Evolutionary conservation across 495 filamentous ascomycete species (phyloP).

Genomic region (Xylaria intraflava): DNA sequence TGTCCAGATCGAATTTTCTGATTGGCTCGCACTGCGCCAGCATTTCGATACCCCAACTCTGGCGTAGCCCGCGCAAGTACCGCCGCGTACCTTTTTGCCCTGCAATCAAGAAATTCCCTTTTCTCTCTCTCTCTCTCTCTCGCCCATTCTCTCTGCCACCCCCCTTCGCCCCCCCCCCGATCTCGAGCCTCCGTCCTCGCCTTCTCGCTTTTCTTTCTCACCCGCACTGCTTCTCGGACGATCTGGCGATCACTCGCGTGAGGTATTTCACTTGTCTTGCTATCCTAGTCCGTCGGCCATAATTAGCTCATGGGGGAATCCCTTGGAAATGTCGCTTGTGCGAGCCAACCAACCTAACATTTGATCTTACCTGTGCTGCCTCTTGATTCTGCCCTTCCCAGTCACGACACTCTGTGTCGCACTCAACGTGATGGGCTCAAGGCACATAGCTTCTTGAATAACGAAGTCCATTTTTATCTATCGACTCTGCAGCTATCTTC

Average conservation of each 20-base stretch:
- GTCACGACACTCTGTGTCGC: conserved; percentile 24
- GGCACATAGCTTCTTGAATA: conserved; percentile 27
- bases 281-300: conserved; percentile 11
- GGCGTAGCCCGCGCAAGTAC: conserved; percentile 24
- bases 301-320: background rate
- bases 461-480: conserved; percentile 16
- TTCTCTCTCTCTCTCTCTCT: conserved; percentile 19
- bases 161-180: conserved; percentile 1
- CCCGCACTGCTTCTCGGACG: conserved; percentile 16
- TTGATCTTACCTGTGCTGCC: conserved; percentile 1
- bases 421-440: conserved; percentile 23
- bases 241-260: conserved; percentile 23
- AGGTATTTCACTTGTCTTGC: conserved; percentile 17
- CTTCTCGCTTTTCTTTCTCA: conserved; percentile 36
- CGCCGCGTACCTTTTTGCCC: conserved; percentile 15
- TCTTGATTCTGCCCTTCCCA: conserved; percentile 19
- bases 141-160: conserved; percentile 7
- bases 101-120: conserved; percentile 32
- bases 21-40: conserved; percentile 36
- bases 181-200: conserved; percentile 9
- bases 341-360: background rate
- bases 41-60: conserved; percentile 30
- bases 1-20: conserved; percentile 32
- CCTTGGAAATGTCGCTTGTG: background rate
- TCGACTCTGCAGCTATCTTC: conserved; percentile 19